phyloP scores from a whole-genome alignment of 768 basidiomycete genomes.

The Roridomyces roridus region DNA sequence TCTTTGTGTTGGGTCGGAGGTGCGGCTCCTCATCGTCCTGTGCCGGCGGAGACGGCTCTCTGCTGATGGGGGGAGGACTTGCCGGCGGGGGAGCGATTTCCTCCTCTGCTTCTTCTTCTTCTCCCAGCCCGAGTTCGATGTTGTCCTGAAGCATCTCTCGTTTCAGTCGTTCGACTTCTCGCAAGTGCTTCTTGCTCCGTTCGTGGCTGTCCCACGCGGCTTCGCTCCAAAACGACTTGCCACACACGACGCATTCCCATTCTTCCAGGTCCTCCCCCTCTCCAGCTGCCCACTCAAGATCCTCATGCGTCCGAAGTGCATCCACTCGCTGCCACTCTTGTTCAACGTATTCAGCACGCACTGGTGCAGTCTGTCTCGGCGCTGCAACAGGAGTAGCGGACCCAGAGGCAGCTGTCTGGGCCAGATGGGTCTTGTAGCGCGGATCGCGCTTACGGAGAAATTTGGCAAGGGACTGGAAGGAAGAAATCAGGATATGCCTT shows the following conservation, averaged over 20 bases:
- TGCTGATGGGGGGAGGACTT: background rate
- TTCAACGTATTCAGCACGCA: slow-evolving; percentile 64
- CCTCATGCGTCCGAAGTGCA: slow-evolving; percentile 50
- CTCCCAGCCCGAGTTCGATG: slow-evolving; percentile 62
- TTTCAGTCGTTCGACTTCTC: slow-evolving; percentile 81
- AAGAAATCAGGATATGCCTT: slow-evolving; percentile 6
- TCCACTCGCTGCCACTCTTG: slow-evolving; percentile 90
- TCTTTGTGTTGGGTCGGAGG: slow-evolving; percentile 23
- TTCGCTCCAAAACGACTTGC: slow-evolving; percentile 88
- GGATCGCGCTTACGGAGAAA: slow-evolving; percentile 90
- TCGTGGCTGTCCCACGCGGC: slow-evolving; percentile 97
- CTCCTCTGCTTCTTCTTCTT: slow-evolving; percentile 35
- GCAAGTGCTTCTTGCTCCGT: slow-evolving; percentile 91
- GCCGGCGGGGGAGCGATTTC: slow-evolving; percentile 10
- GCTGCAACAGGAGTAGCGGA: slow-evolving; percentile 35
- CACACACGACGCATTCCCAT: slow-evolving; percentile 96
- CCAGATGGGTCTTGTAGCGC: slow-evolving; percentile 74
- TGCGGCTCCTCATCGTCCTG: slow-evolving; percentile 17
- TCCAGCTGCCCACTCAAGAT: slow-evolving; percentile 77
- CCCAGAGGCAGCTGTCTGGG: slow-evolving; percentile 44
- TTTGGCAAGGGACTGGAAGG: slow-evolving; percentile 66
- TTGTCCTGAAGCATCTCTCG: slow-evolving; percentile 81
- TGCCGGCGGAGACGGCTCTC: background rate
- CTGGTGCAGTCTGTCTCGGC: slow-evolving; percentile 35
- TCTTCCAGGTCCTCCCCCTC: slow-evolving; percentile 78